Base-by-base conservation (phyloP, 169 alveolate genomes). In the Cryptosporidium bovis region DNA sequence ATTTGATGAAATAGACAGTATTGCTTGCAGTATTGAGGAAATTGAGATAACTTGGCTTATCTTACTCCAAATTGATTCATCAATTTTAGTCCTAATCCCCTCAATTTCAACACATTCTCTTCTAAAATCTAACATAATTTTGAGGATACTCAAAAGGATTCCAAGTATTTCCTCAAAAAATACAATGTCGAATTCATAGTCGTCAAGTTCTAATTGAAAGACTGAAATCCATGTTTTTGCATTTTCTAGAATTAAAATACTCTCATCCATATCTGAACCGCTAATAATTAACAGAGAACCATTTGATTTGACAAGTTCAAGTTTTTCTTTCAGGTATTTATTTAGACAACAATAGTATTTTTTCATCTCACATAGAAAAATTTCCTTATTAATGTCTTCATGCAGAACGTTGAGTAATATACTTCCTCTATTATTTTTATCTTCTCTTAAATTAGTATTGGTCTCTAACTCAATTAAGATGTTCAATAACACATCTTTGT, bases 1-100 rank as follows among this genome's bases (percentile, higher is more conserved):
- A 6, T 50, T 51, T 20, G 31, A 31, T 16, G 34, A 69, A 50
- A 69, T 51, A 15, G 66, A 50, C 4, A 66, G 56, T 51, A 69
- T 69, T 53, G 83, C 83, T 40, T 69, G 83, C 31, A 69, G 55
- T 12, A 56, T 18, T 3, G 67, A 69, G 10, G 83, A 12, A 44
- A 69, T 51, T 48, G 83, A 69, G 16, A 69, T 24, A 0, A 51
- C 67, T 34, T 69, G 67, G 27, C 83, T 69, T 6, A 53, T 34
- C 31, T 20, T 60, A 29, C 20, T 69, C 83, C 83, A 69, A n/a
- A 31, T 55, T 51, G 55, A 24, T 29, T 53, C 44, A 15, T 69
- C 83, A 31, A 29, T n/a, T 69, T 48, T 34, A 3, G 13, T 53
- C 15, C 1, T 20, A n/a, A 53, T 53, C 12, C 12, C 64, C 16